Evolutionary conservation across 2,329 filamentous ascomycete genomes (phyloP).

Genomic region (Aspergillus japonicus): DNA sequence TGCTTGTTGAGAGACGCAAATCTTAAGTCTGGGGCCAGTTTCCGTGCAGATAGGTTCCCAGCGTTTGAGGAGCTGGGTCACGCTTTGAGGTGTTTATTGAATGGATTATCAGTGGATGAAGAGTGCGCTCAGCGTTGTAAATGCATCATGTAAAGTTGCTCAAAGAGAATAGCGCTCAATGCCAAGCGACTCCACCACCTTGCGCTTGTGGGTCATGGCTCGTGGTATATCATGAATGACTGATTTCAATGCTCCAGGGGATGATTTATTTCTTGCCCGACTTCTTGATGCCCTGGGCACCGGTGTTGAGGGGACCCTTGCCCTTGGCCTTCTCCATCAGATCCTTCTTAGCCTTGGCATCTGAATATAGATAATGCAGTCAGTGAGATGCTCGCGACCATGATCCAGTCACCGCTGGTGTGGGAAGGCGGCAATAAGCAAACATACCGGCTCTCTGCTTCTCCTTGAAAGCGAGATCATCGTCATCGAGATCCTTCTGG

Average conservation of each 20-base stretch:
- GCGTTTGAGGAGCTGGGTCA: not conserved
- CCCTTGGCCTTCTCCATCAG: conserved; percentile 77
- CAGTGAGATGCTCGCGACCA: conserved; percentile 7
- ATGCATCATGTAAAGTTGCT: conserved; percentile 14
- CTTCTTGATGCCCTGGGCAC: conserved; percentile 92
- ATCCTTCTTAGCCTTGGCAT: conserved; percentile 83
- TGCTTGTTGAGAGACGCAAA: conserved; percentile 7
- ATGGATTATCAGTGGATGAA: conserved; percentile 1
- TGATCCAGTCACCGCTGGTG: no score
- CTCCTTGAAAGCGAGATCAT: conserved; percentile 76
- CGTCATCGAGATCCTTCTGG: conserved; percentile 78
- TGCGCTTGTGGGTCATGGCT: conserved; percentile 23
- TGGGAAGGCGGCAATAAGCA: not conserved
- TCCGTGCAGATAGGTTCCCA: not conserved
- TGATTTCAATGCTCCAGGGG: not conserved
- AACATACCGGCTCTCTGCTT: conserved; percentile 80
- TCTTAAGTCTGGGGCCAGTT: conserved; percentile 1
- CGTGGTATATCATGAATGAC: conserved; percentile 24
- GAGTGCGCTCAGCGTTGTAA: not conserved
- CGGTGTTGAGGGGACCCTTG: conserved; percentile 85
- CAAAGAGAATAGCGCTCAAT: conserved; percentile 17
- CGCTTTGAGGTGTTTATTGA: not conserved
- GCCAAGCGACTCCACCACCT: conserved; percentile 15
- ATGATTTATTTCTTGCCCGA: conserved; percentile 83
- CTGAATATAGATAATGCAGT: conserved; percentile 42